Conservation (phyloP, 257 asterid genomes). For the Verbascum thapsus region DNA sequence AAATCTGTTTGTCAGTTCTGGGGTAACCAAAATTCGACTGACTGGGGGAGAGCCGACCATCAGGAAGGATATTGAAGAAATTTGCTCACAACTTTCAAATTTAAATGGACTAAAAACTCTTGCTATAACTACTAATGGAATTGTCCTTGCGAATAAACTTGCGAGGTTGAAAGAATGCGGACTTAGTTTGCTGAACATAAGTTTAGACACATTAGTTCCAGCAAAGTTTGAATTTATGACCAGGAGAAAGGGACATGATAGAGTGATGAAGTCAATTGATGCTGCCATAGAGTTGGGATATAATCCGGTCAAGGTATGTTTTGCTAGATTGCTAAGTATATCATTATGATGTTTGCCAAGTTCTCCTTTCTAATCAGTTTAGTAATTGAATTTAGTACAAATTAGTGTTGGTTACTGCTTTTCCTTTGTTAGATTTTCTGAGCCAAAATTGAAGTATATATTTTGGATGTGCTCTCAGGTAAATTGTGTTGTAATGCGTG, state of each 20-base stretch:
- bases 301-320: conserved; percentile 84
- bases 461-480: conserved; percentile 54
- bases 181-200: conserved; percentile 76
- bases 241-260: conserved; percentile 88
- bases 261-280: conserved; percentile 81
- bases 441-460: conserved; percentile 3
- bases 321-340: background rate
- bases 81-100: conserved; percentile 69
- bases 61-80: conserved; percentile 85
- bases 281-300: conserved; percentile 79
- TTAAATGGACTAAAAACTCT: conserved; percentile 74
- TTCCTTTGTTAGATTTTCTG: conserved; percentile 17
- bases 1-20: conserved; percentile 78
- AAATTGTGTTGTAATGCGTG: conserved; percentile 98
- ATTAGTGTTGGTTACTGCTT: conserved; percentile 2
- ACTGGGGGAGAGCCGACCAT: conserved; percentile 96
- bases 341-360: background rate
- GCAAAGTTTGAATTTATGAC: conserved; percentile 94
- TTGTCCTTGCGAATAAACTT: conserved; percentile 72
- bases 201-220: conserved; percentile 92
- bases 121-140: conserved; percentile 94
- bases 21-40: conserved; percentile 84
- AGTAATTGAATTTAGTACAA: background rate
- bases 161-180: conserved; percentile 81
- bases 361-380: background rate